Base-by-base conservation (phyloP, 257 asterid genomes). In the Solanum neorickii region DNA sequence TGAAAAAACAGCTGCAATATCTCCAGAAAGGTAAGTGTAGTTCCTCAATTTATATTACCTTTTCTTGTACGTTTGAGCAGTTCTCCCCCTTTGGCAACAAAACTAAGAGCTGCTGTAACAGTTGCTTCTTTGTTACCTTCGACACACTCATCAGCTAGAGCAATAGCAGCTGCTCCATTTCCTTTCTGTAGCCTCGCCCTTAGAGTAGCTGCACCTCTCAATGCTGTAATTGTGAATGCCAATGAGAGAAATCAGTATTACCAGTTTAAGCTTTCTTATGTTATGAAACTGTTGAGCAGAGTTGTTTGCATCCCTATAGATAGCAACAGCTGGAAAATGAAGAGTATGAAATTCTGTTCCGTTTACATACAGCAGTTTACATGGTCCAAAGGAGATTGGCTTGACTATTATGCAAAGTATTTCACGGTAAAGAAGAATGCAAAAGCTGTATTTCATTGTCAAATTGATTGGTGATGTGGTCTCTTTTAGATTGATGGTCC, bases 11-110 rank as follows among this genome's bases (percentile, higher is more conserved):
- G 31, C 62, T 31, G 31, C 15, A 66, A 60, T 37, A 87, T 82
- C 47, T 84, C 86, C 10, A 80, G 44, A 8, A 82, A 25, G 86
- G 77, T 52, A 87, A 25, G 82, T 59, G 75, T 62, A 82, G 52
- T 37, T 87, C 47, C 14, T 86, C 65, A 35, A 44, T 15, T 10
- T 25, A 59, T 21, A 39, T 86, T 86, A 95, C 98, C 98, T 91
- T 96, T 96, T 88, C 98, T 94, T 10, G 98, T 96, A 83, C 96
- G 91, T 91, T 96, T 96, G 88, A 96, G 97, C 82, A 96, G 93
- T 49, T 96, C 98, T 20, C 93, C 96, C 4, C 98, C 98, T 88
- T 86, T 89, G 37, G 96, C 90, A 27, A 94, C 95, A 76, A 92
- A 96, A 83, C 89, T 91, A 72, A 92, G 85, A 56, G 96, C 93